Evolutionary conservation across 805 yeast species (phyloP).

Genomic region (Candida awuae): DNA sequence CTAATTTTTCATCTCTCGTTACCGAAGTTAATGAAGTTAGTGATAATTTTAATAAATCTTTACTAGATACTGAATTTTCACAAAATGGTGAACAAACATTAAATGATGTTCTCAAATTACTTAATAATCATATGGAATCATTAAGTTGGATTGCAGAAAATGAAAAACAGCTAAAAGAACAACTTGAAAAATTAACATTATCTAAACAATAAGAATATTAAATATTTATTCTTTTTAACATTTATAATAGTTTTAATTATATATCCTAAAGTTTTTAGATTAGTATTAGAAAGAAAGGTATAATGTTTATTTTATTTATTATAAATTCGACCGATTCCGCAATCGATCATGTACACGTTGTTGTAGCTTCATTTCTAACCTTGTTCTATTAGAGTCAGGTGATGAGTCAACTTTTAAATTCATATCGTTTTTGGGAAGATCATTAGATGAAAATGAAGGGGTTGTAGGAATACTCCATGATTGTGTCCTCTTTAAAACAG

Average conservation of each 20-base stretch:
- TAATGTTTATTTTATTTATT: background rate
- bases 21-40: constrained; percentile 79
- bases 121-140: constrained; percentile 85
- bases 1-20: constrained; percentile 66
- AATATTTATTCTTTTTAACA: background rate
- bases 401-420: background rate
- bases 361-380: constrained; percentile 42
- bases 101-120: constrained; percentile 67
- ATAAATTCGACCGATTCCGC: constrained; percentile 16
- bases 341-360: constrained; percentile 33
- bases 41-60: constrained; percentile 66
- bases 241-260: background rate
- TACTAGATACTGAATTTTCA: constrained; percentile 22
- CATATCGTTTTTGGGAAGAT: background rate
- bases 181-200: constrained; percentile 39
- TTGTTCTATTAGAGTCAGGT: constrained; percentile 34
- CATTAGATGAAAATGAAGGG: background rate
- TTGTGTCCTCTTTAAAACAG: constrained; percentile 5
- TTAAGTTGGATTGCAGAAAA: constrained; percentile 78
- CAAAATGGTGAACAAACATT: constrained; percentile 32
- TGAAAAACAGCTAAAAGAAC: constrained; percentile 59
- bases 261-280: background rate
- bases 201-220: constrained; percentile 4
- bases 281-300: no score
- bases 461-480: constrained; percentile 5